Evolutionary conservation across 2,329 filamentous ascomycete genomes (phyloP).

Genomic region (Hirsutella minnesotensis): DNA sequence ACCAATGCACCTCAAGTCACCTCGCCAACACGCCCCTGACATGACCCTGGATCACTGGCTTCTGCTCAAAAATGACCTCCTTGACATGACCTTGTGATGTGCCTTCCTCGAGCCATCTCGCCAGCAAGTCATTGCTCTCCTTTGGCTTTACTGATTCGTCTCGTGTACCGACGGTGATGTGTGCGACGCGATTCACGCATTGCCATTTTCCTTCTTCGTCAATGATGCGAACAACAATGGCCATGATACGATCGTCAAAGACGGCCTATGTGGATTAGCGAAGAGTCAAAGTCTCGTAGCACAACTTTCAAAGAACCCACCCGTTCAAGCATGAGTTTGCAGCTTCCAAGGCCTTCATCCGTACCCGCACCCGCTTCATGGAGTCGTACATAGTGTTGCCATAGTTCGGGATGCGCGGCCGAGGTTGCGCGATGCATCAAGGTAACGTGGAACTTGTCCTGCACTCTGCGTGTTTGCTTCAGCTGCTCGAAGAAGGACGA

Average conservation of each 20-base stretch:
- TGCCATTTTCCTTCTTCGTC: slow-evolving; percentile 46
- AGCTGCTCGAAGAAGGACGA: slow-evolving; percentile 61
- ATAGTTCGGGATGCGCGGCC: slow-evolving; percentile 53
- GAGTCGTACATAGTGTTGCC: slow-evolving; percentile 59
- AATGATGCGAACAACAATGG: slow-evolving; percentile 68
- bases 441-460: slow-evolving; percentile 85
- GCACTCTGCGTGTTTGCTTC: slow-evolving; percentile 60
- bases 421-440: slow-evolving; percentile 68
- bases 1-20: slow-evolving; percentile 21
- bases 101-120: slow-evolving; percentile 56
- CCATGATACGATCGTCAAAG: slow-evolving; percentile 82
- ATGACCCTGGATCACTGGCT: slow-evolving; percentile 33
- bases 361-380: slow-evolving; percentile 29
- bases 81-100: slow-evolving; percentile 28
- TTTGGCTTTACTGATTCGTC: slow-evolving; percentile 69
- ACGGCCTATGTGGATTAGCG: slow-evolving; percentile 41
- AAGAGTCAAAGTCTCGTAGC: background rate
- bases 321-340: slow-evolving; percentile 51
- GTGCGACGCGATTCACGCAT: slow-evolving; percentile 67
- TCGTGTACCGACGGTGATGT: slow-evolving; percentile 82
- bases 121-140: slow-evolving; percentile 81
- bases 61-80: slow-evolving; percentile 38
- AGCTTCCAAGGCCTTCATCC: slow-evolving; percentile 41
- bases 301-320: slow-evolving; percentile 18
- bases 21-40: slow-evolving; percentile 37